These are phyloP conservation scores for Lasiodiplodia theobromae DNA, from an alignment of 2,329 filamentous ascomycete species.

Conservation along the genomic window DNA sequence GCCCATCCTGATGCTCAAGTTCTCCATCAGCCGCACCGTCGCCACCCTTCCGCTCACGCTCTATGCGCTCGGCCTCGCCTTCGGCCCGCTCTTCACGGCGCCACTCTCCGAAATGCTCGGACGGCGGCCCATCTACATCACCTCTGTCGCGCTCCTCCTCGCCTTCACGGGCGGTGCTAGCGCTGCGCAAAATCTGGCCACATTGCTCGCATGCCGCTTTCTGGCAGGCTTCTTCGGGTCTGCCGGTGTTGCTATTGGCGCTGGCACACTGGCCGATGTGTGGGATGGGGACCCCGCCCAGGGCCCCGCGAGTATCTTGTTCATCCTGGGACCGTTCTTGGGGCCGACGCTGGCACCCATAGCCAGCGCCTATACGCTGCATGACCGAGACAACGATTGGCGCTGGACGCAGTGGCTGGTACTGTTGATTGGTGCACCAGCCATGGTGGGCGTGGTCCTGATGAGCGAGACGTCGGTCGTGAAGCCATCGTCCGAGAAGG, in stretches of 20 bases:
- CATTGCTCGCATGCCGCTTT: background rate
- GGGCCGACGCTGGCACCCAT: conserved; percentile 73
- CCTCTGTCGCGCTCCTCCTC: no score
- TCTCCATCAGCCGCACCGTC: no score
- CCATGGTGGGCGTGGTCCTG: conserved; percentile 49
- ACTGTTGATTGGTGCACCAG: conserved; percentile 49
- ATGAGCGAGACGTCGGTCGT: conserved; percentile 62
- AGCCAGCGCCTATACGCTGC: conserved; percentile 67
- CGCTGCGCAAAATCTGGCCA: no score
- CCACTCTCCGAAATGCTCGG: no score
- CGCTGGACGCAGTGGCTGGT: conserved; percentile 54
- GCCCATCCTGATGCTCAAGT: no score
- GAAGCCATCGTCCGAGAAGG: conserved; percentile 31
- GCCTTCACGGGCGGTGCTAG: no score
- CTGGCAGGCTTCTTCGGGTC: background rate
- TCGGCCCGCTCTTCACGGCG: no score
- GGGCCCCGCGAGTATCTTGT: conserved; percentile 36
- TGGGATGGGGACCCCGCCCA: background rate
- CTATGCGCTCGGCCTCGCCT: no score
- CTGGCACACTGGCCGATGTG: background rate
- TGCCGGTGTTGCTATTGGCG: background rate
- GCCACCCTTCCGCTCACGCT: no score
- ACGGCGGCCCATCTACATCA: no score
- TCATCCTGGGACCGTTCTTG: conserved; percentile 69
- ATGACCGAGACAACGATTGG: conserved; percentile 50